phyloP scores from a whole-genome alignment of 306 rosid species.

The Chamaecrista fasciculata region DNA sequence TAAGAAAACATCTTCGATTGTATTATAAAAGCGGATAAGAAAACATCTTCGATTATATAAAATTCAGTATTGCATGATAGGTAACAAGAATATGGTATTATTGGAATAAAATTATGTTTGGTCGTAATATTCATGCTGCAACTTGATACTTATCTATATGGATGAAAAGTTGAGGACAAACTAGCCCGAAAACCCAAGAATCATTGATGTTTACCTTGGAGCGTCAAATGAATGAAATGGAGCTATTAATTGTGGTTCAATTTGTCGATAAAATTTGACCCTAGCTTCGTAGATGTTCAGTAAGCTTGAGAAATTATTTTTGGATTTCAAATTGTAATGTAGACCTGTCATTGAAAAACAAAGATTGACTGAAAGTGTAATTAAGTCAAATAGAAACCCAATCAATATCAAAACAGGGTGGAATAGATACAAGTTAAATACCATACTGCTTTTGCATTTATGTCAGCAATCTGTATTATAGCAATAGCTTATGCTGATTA shows the following conservation, averaged over 20 bases:
- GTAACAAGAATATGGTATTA: not conserved
- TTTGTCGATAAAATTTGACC: not conserved
- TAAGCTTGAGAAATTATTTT: not conserved
- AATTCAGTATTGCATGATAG: not conserved
- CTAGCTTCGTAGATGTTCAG: not conserved
- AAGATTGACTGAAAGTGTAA: not conserved
- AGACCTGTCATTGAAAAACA: not conserved
- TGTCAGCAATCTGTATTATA: not conserved
- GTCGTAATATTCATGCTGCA: not conserved
- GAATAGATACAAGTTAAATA: not conserved
- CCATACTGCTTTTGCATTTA: not conserved
- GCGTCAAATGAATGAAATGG: not conserved
- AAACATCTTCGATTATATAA: no score
- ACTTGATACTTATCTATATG: not conserved
- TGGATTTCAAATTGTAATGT: not conserved
- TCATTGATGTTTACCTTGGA: not conserved
- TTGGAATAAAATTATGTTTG: not conserved
- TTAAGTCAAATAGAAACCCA: not conserved
- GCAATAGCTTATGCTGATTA: slow-evolving; percentile 4
- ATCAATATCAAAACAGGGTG: not conserved
- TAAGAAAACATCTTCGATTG: not conserved
- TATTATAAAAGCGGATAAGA: not conserved
- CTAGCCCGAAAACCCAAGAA: not conserved
- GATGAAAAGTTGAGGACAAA: not conserved
- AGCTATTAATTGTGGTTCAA: no score